phyloP scores from a whole-genome alignment of 768 basidiomycete species.

The Boletus edulis region DNA sequence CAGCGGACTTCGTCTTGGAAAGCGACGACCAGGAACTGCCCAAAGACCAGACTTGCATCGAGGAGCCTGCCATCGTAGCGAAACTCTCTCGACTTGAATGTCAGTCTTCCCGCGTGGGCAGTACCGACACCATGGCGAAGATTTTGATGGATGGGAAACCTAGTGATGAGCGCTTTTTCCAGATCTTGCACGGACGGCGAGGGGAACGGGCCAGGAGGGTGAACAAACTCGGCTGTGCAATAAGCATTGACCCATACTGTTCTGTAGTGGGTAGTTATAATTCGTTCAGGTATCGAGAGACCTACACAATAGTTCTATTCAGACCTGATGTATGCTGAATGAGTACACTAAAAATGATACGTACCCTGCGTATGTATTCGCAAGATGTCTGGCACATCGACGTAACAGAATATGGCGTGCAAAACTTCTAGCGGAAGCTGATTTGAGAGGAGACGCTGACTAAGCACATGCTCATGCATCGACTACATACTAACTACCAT shows the following conservation, averaged over 20 bases:
- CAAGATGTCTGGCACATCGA: too few relatives aligned
- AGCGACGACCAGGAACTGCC: constrained; percentile 14
- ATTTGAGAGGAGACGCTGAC: too few relatives aligned
- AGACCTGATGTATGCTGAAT: too few relatives aligned
- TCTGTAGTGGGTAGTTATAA: too few relatives aligned
- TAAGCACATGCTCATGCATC: too few relatives aligned
- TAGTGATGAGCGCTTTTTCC: constrained; percentile 10
- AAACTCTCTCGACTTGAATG: constrained; percentile 1
- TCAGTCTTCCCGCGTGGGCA: background rate
- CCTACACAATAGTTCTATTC: background rate
- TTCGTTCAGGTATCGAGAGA: background rate
- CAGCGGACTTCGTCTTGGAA: constrained; percentile 12
- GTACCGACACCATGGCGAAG: background rate
- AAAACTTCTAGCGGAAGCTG: too few relatives aligned
- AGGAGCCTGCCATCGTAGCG: background rate
- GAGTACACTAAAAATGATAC: too few relatives aligned
- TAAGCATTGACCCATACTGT: constrained; percentile 10
- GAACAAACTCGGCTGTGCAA: background rate
- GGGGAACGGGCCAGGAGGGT: constrained; percentile 8
- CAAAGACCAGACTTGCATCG: too few relatives aligned
- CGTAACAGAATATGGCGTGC: too few relatives aligned
- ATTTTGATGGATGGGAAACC: constrained; percentile 8
- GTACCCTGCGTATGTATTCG: too few relatives aligned
- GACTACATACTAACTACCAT: background rate
- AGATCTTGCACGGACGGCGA: constrained; percentile 13